Base-by-base conservation (phyloP, 1,284 basidiomycete genomes). In the Puccinia polysora region DNA sequence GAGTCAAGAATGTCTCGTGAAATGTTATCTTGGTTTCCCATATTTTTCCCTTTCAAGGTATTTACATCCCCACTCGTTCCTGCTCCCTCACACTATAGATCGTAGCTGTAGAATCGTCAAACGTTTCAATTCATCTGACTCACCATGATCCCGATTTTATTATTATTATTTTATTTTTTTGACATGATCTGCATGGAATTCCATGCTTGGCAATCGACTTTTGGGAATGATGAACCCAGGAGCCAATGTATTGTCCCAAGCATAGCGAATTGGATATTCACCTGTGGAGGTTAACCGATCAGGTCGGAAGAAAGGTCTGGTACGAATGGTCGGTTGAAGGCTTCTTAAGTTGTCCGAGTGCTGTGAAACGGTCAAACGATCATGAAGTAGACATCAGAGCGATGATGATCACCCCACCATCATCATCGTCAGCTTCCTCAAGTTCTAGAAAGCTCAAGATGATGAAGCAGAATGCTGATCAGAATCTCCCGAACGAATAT, bases 21-120 rank as follows among this genome's bases (percentile, higher is more conserved):
- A 76, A 97, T 98, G 95, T 84, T 97, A 74, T 95, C 91, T 77
- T 99, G 96, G 96, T 99, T 99, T 83, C 96, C 96, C 0, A 83
- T 97, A 38, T 97, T 92, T 82, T 96, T 99, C 81, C 95, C 95
- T 0, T 78, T 82, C 68, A 73, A 74, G 49, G 74, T 75, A 40
- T 4, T 70, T 75, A 18, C 23, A 47, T 32, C 15, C 25, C 20
- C 4, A n/a, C n/a, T n/a, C n/a, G n/a, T n/a, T n/a, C n/a, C n/a
- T n/a, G n/a, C n/a, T n/a, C n/a, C n/a, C n/a, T n/a, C n/a, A n/a
- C n/a, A n/a, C n/a, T n/a, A n/a, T n/a, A n/a, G n/a, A n/a, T n/a
- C n/a, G n/a, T n/a, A n/a, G n/a, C n/a, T n/a, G n/a, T n/a, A n/a
- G n/a, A n/a, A n/a, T n/a, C n/a, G n/a, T n/a, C n/a, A n/a, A n/a